Base-by-base conservation (phyloP, 768 basidiomycete genomes). In the Leucosporidium yakuticum region DNA sequence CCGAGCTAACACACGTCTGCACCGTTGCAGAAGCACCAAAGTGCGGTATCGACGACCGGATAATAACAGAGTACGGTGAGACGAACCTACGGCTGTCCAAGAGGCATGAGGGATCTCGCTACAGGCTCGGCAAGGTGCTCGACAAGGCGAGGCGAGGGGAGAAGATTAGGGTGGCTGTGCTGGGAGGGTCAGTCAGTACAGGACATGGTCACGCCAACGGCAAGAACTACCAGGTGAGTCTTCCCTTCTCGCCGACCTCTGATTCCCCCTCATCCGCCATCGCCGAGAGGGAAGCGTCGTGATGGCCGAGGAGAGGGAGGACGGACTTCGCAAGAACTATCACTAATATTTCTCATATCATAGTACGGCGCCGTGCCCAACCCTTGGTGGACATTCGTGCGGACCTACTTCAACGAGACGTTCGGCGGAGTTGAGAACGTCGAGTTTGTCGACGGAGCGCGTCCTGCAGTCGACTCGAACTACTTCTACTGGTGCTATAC, bases 401-500 rank as follows among this genome's bases (percentile, higher is more conserved):
- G 32, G 2, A 3, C 15, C 0, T 54, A 31, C 36, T 6, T 65
- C 14, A 19, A 44, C 4, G 36, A 53, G 44, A 27, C 39, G 15
- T 50, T 39, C n/a, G 21, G 9, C 4, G 58, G 14, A 5, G 50
- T 39, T 8, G n/a, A 12, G 23, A 51, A 53, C 5, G 39, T 44
- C 39, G 39, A 44, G 39, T 60, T 60, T 11, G 15, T 23, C 3
- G 29, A 31, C 31, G 64, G 64, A 17, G 64, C 64, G 0, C 60
- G 60, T 39, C 50, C 64, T 14, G 64, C 64, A 29, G 60, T 59
- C 3, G 64, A 65, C 31, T 48, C 51, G 29, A 32, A 15, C 15
- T 65, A 54, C 31, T 60, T 65, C 20, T 39, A 48, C 51, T 65
- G 58, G 58, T 65, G 64, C 39, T 65, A 59, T 51, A 8, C 50